phyloP scores from a whole-genome alignment of 495 filamentous ascomycete genomes.

The Viridothelium virens region DNA sequence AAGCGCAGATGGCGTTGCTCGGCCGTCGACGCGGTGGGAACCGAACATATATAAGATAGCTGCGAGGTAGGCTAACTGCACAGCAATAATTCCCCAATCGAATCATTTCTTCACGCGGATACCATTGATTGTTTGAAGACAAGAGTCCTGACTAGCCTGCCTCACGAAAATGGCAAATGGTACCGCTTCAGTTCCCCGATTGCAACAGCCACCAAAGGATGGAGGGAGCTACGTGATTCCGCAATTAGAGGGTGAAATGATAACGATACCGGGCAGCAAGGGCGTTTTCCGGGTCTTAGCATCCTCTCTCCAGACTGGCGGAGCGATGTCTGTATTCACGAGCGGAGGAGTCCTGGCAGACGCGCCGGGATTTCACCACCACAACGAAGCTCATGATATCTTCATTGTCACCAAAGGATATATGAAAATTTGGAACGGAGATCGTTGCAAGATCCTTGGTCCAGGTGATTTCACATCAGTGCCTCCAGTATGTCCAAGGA shows the following conservation, averaged over 20 bases:
- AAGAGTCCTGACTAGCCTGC: not conserved
- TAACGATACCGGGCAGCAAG: conserved; percentile 11
- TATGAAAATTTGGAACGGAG: conserved; percentile 21
- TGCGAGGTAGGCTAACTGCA: not conserved
- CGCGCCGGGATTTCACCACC: conserved; percentile 13
- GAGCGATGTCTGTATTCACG: conserved; percentile 12
- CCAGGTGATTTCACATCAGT: conserved; percentile 20
- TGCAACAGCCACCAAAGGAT: conserved; percentile 6
- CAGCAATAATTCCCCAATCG: not conserved
- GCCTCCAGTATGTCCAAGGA: conserved; percentile 16
- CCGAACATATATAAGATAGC: not conserved
- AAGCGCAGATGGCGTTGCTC: not conserved
- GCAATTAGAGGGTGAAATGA: conserved; percentile 12
- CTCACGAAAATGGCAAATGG: not conserved
- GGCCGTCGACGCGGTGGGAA: not conserved
- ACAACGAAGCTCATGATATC: conserved; percentile 20
- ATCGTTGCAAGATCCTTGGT: conserved; percentile 16
- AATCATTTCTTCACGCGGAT: too few relatives aligned
- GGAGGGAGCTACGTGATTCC: conserved; percentile 12
- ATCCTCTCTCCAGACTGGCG: conserved; percentile 11
- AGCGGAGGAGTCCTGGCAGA: conserved; percentile 12
- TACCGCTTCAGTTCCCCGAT: not conserved
- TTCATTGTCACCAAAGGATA: conserved; percentile 17
- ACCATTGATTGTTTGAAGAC: too few relatives aligned
- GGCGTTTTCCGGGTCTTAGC: conserved; percentile 11